phyloP scores from a whole-genome alignment of 306 rosid species.

The Quillaja saponaria region DNA sequence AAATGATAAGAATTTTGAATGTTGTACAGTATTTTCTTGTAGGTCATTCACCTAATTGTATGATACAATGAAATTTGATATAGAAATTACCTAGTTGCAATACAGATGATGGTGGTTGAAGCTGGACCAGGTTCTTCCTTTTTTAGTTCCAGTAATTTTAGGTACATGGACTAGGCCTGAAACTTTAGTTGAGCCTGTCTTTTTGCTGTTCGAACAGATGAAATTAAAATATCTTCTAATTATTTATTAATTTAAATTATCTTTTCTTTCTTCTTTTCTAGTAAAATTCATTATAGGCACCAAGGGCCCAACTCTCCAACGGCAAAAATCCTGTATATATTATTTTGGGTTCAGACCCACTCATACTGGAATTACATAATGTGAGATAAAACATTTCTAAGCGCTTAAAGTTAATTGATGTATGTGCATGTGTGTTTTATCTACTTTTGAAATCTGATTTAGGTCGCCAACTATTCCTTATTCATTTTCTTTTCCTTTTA shows the following conservation, averaged over 20 bases:
- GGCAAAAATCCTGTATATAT: background rate
- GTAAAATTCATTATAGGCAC: too few species aligned
- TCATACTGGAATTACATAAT: background rate
- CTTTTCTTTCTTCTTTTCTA: background rate
- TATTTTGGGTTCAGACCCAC: conserved; percentile 1
- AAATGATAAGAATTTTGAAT: too few species aligned
- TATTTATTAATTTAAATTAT: background rate
- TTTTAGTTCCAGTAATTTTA: background rate
- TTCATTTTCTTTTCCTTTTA: conserved; percentile 1
- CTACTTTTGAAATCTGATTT: background rate
- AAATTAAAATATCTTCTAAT: conserved; percentile 3
- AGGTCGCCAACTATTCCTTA: background rate
- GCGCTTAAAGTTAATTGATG: conserved; percentile 4
- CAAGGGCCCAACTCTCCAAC: too few species aligned
- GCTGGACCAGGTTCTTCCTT: conserved; percentile 15
- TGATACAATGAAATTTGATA: conserved; percentile 2
- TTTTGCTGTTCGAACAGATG: too few species aligned
- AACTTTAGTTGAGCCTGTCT: too few species aligned
- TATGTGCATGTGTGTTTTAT: background rate
- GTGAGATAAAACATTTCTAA: background rate
- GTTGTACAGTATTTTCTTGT: too few species aligned
- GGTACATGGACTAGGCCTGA: too few species aligned
- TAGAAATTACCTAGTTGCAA: conserved; percentile 4
- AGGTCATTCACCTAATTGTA: conserved; percentile 9
- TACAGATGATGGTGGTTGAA: background rate